These are phyloP conservation scores for Podaxis sp. DNA, from an alignment of 768 basidiomycete species.

Conservation along the genomic window DNA sequence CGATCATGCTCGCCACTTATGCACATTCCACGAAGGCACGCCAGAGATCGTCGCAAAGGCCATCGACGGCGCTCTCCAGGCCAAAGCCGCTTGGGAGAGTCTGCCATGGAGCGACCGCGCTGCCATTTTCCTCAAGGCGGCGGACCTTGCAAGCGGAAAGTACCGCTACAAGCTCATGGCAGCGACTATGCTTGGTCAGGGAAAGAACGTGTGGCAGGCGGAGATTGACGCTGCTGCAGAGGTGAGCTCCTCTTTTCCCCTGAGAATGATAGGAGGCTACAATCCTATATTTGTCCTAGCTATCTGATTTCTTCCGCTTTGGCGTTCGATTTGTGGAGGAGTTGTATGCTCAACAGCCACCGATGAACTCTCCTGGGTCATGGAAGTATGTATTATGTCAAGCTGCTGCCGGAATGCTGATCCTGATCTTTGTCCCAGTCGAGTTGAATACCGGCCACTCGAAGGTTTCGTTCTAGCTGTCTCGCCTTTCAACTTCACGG, in stretches of 20 bases:
- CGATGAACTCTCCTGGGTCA: conserved; percentile 78
- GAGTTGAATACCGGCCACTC: conserved; percentile 93
- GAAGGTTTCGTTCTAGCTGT: conserved; percentile 98
- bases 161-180: conserved; percentile 95
- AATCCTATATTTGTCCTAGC: conserved; percentile 35
- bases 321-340: conserved; percentile 97
- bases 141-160: conserved; percentile 93
- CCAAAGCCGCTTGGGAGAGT: conserved; percentile 88
- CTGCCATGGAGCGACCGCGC: conserved; percentile 97
- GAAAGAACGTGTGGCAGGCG: conserved; percentile 99
- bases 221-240: conserved; percentile 99
- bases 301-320: conserved; percentile 94
- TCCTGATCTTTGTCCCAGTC: conserved; percentile 45
- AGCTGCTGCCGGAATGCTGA: neutral
- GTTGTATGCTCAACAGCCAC: conserved; percentile 87
- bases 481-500: conserved; percentile 98
- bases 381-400: conserved; percentile 80
- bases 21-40: conserved; percentile 88
- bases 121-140: conserved; percentile 97
- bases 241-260: conserved; percentile 42
- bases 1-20: conserved; percentile 79
- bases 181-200: conserved; percentile 97
- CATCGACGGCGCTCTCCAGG: conserved; percentile 84
- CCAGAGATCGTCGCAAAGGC: conserved; percentile 71
- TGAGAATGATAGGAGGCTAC: neutral